Percentiles rank a stretch among this genome's conserved stretches.
Evolutionary conservation across 805 yeast genomes (phyloP).

Genomic region (Barnettozyma salicaria): DNA sequence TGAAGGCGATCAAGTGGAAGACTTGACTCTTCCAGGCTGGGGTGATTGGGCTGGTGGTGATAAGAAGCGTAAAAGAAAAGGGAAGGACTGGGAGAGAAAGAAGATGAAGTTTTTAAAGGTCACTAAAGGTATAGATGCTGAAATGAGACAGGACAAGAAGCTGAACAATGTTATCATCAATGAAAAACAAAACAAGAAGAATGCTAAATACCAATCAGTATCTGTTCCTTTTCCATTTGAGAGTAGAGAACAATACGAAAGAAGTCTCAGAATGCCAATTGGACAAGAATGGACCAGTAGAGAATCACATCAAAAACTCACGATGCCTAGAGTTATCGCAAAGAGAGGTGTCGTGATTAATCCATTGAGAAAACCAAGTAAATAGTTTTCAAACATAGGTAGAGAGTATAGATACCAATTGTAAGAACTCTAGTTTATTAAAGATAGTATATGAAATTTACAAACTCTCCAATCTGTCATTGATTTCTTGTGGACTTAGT

Average conservation of each 20-base stretch:
- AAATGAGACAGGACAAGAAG: constrained; percentile 72
- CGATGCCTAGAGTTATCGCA: constrained; percentile 82
- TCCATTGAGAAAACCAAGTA: constrained; percentile 74
- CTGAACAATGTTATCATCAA: constrained; percentile 81
- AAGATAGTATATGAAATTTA: constrained; percentile 27
- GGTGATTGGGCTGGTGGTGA: constrained; percentile 80
- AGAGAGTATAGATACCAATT: neutral
- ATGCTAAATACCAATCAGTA: constrained; percentile 75
- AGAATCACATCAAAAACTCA: constrained; percentile 77
- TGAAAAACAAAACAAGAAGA: constrained; percentile 80
- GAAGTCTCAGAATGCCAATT: constrained; percentile 89
- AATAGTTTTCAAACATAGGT: neutral
- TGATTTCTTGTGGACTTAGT: constrained; percentile 83
- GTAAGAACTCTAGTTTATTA: too few relatives aligned
- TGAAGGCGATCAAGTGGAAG: constrained; percentile 85
- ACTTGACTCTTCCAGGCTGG: constrained; percentile 92
- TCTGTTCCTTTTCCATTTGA: constrained; percentile 96
- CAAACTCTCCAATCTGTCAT: constrained; percentile 91
- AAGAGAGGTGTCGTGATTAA: constrained; percentile 88
- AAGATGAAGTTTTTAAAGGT: constrained; percentile 63
- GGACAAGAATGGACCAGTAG: constrained; percentile 96
- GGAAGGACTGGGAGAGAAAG: constrained; percentile 27
- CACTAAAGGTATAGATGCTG: constrained; percentile 66
- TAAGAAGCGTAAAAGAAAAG: constrained; percentile 19
- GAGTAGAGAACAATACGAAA: constrained; percentile 88